Base-by-base conservation (phyloP, 805 yeast species). In the Yamadazyma phyllophila region DNA sequence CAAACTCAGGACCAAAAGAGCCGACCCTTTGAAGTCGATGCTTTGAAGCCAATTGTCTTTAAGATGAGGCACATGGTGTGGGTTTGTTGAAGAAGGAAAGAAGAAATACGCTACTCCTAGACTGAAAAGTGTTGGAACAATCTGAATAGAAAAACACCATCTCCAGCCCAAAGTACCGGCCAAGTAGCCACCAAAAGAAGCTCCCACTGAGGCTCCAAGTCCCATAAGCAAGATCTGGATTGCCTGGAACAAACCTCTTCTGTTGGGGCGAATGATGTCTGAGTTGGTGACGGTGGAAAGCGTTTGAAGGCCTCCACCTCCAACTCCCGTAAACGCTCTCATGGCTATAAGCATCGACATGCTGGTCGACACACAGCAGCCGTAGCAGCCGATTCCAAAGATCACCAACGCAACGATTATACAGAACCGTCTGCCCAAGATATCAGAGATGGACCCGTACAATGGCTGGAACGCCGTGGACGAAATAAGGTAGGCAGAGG, bases 101-200 rank as follows among this genome's bases (percentile, higher is more conserved):
- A 51, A 36, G 56, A 29, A 29, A 29, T 4, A 53, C 5, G 66
- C 63, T 1, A 66, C 52, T 1, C 65, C 51, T 8, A 60, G 78
- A 63, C 70, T 76, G 15, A 63, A 45, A 43, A 74, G 17, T 15
- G 81, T 68, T 14, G 78, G 61, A n/a, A 85, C 81, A 9, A 77
- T 69, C 57, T 82, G 84, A 32, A 72, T 49, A 20, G 71, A 52
- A 56, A 81, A 81, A 2, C 83, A 80, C 65, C 68, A 70, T 59
- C 90, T 70, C 96, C 95, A 87, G 11, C 88, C 87, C 36, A 72
- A 62, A 36, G 55, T 60, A 7, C 67, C 65, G 27, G 83, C 74
- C 42, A 83, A 64, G 16, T 75, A 51, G 1, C 90, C 89, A 26
- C 85, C 86, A 35, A 80, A 56, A 3, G 78, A 59, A 1, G 90